phyloP scores from a whole-genome alignment of 768 basidiomycete genomes.

The Tremella yokohamensis region DNA sequence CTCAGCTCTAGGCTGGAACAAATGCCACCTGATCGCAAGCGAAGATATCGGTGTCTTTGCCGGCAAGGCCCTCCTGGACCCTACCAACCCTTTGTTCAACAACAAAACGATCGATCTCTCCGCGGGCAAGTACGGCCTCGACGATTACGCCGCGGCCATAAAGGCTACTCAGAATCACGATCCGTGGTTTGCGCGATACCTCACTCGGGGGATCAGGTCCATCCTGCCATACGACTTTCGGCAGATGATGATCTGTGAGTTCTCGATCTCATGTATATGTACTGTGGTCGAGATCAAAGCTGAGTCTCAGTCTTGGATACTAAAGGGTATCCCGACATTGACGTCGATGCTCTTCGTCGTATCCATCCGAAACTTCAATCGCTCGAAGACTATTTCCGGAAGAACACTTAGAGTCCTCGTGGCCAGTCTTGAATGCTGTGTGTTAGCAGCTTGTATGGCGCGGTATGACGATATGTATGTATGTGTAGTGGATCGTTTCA shows the following conservation, averaged over 20 bases:
- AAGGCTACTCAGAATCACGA: slow-evolving; percentile 13
- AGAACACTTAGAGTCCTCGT: neutral
- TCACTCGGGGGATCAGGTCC: slow-evolving; percentile 7
- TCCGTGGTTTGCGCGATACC: slow-evolving; percentile 29
- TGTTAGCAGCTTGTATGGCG: no score
- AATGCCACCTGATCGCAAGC: slow-evolving; percentile 27
- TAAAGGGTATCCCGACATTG: slow-evolving; percentile 21
- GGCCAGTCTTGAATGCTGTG: no score
- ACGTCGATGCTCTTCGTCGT: slow-evolving; percentile 15
- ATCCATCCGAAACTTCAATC: slow-evolving; percentile 24
- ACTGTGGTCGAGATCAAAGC: neutral
- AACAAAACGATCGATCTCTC: slow-evolving; percentile 25
- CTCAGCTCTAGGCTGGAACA: slow-evolving; percentile 14
- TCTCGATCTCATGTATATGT: neutral
- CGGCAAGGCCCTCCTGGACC: slow-evolving; percentile 32
- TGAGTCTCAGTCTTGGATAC: slow-evolving; percentile 25
- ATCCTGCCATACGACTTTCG: slow-evolving; percentile 21
- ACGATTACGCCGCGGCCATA: slow-evolving; percentile 14
- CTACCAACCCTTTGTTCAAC: slow-evolving; percentile 15
- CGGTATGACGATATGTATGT: no score
- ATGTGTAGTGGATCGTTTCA: no score
- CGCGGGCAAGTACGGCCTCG: slow-evolving; percentile 24
- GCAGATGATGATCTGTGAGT: slow-evolving; percentile 29
- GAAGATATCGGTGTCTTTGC: slow-evolving; percentile 41
- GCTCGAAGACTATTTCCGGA: slow-evolving; percentile 31